Base-by-base conservation (phyloP, 1,284 basidiomycete species). In the Fomitopsis palustris region DNA sequence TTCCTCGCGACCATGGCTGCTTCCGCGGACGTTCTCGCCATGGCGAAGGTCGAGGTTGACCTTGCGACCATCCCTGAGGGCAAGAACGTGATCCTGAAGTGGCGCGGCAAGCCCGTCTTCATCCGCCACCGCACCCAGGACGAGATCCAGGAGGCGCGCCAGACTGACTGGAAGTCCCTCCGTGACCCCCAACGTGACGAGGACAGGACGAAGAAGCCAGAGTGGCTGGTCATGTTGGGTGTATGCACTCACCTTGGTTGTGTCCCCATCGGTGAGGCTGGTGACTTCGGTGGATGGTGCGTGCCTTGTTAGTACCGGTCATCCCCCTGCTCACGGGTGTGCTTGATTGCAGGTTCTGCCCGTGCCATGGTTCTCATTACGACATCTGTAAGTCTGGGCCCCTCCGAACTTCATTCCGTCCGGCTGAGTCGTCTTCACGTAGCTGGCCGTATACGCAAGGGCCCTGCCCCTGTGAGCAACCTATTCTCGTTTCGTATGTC, bases 81-180 rank as follows among this genome's bases (percentile, higher is more conserved):
- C 78, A 96, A 96, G 87, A 95, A 95, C 74, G 92, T 93, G 68
- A 90, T 97, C 76, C 93, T 97, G 81, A 97, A 97, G 81, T 99
- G 97, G 97, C 93, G 96, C 74, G 97, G 96, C 75, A 99, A 99
- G 85, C 97, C 97, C 67, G 96, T 99, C 61, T 99, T 99, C 81
- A 94, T 99, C 75, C 89, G 97, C 68, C 96, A 99, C 82, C 88
- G 97, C 70, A 99, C 97, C 27, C 74, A 83, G 60, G 84, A 83
- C 58, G 97, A 99, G 82, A 95, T 99, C 69, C 86, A 95, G 64
- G 97, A 99, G 81, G 97, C 97, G 60, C 90, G 93, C 76, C 70
- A 76, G 55, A 81, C 87, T 58, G 89, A 98, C 76, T 87, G 96
- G 86, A 93, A 93, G 81, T 70, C 80, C 54, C 82, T 99, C 65